Evolutionary conservation across 2,329 filamentous ascomycete species (phyloP).

Genomic region (Aspergillus persii): DNA sequence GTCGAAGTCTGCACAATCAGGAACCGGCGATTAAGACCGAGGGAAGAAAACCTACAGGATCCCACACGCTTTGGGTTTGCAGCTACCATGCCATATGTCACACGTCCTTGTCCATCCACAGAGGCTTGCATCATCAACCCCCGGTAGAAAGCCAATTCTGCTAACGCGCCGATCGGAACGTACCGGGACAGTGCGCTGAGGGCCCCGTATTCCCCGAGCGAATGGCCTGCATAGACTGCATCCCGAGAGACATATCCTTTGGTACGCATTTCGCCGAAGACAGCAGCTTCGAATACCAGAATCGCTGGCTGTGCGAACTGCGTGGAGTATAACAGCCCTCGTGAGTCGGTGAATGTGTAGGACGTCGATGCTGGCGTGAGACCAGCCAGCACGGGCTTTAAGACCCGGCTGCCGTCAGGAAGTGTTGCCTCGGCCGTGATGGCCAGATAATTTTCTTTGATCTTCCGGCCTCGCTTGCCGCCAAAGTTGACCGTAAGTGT

Average conservation of each 20-base stretch:
- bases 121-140: conserved; percentile 98
- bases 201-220: conserved; percentile 92
- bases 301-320: conserved; percentile 96
- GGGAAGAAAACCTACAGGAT: conserved; percentile 7
- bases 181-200: conserved; percentile 90
- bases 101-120: conserved; percentile 90
- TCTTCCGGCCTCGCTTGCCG: conserved; percentile 88
- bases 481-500: conserved; percentile 96
- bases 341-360: conserved; percentile 94
- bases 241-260: conserved; percentile 90
- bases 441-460: conserved; percentile 95
- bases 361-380: conserved; percentile 70
- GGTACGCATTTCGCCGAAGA: conserved; percentile 94
- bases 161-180: conserved; percentile 92
- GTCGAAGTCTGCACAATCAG: conserved; percentile 77
- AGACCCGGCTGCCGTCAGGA: conserved; percentile 64
- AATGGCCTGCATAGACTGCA: conserved; percentile 94
- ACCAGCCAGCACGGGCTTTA: conserved; percentile 98
- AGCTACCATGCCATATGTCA: conserved; percentile 36
- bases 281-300: conserved; percentile 97
- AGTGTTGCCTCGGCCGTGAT: conserved; percentile 53
- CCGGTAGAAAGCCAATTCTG: conserved; percentile 96
- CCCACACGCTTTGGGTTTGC: conserved; percentile 19
- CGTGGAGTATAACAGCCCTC: conserved; percentile 86
- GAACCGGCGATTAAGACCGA: too few relatives aligned